These are phyloP conservation scores for Yarrowia sp. DNA, from an alignment of 805 yeast genomes.

Conservation along the genomic window DNA sequence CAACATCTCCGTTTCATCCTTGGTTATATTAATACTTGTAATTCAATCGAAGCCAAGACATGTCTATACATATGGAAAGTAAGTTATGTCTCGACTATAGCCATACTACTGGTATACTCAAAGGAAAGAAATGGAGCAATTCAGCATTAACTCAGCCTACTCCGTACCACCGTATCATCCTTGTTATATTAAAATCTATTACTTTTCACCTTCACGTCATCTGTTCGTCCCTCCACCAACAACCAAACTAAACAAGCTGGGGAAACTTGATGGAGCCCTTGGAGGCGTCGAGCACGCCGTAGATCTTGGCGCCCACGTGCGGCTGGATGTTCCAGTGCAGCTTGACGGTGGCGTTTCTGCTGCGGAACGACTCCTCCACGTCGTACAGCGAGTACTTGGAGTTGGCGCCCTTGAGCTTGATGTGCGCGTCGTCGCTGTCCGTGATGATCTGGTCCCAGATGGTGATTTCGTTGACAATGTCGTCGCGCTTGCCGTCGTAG, in stretches of 20 bases:
- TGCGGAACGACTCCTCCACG: conserved; percentile 51
- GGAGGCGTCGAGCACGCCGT: conserved; percentile 45
- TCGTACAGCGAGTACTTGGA: conserved; percentile 90
- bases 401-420: conserved; percentile 52
- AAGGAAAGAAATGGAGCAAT: no score
- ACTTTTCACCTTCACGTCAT: neutral
- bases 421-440: conserved; percentile 53
- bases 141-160: no score
- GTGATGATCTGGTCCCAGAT: conserved; percentile 88
- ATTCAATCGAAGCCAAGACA: no score
- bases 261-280: conserved; percentile 18
- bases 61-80: no score
- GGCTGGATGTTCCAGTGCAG: conserved; percentile 95
- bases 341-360: conserved; percentile 62
- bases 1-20: no score
- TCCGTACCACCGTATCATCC: no score
- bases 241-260: conserved; percentile 12
- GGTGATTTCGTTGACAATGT: conserved; percentile 59
- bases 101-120: no score
- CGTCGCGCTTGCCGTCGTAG: conserved; percentile 51
- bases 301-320: conserved; percentile 72
- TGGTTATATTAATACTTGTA: no score
- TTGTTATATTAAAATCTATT: neutral
- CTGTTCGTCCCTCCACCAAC: no score
- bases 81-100: no score